phyloP scores from a whole-genome alignment of 2,329 filamentous ascomycete species.

The Cladosporium sp. region DNA sequence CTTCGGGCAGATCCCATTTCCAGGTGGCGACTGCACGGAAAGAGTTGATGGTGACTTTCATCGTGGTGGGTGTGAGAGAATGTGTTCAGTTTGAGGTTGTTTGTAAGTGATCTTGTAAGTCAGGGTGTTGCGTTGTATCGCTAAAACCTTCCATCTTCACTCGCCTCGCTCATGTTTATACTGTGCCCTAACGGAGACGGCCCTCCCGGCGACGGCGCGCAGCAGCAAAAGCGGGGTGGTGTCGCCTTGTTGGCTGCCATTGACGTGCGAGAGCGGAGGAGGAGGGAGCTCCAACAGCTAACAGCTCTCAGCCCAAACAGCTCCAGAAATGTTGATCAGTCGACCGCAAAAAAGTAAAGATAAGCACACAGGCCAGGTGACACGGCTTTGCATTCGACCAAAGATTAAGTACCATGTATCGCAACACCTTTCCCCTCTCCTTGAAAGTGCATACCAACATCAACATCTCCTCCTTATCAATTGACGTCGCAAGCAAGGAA shows the following conservation, averaged over 20 bases:
- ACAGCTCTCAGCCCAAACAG: not conserved
- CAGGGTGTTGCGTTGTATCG: not conserved
- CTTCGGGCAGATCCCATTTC: constrained; percentile 96
- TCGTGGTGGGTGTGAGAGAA: constrained; percentile 43
- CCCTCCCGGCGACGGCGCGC: constrained; percentile 1
- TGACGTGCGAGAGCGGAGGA: not conserved
- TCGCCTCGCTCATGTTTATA: not conserved
- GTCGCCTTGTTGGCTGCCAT: not conserved
- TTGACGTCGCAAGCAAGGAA: constrained; percentile 8
- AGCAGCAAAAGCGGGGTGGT: not conserved
- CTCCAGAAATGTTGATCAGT: not conserved
- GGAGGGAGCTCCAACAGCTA: not conserved
- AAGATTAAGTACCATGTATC: constrained; percentile 11
- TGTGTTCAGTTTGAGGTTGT: rapidly evolving
- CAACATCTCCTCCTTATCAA: not conserved
- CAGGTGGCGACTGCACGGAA: constrained; percentile 96
- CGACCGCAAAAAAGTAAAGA: not conserved
- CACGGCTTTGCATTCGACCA: not conserved
- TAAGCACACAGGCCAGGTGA: constrained; percentile 7
- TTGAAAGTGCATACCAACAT: not conserved
- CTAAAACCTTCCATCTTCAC: not conserved
- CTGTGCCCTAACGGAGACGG: constrained; percentile 1
- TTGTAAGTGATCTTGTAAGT: not conserved
- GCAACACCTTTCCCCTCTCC: not conserved
- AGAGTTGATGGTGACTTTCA: constrained; percentile 94